These are phyloP conservation scores for Lentinula boryana DNA, from an alignment of 768 basidiomycete genomes.

Conservation along the genomic window DNA sequence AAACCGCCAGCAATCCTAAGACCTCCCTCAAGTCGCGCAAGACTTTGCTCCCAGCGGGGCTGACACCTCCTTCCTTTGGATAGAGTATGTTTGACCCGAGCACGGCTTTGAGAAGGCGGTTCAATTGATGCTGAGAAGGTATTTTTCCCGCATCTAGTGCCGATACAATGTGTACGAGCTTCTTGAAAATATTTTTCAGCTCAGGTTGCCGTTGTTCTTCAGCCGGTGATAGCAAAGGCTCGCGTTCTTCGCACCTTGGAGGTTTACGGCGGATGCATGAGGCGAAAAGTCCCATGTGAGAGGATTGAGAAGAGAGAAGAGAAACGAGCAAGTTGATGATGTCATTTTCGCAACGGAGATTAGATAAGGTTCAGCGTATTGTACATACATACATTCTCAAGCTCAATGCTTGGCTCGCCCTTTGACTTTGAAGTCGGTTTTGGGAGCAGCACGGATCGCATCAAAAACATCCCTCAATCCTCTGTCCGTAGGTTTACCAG, in stretches of 20 bases:
- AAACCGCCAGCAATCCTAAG: background rate
- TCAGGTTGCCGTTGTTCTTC: background rate
- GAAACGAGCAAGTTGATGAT: background rate
- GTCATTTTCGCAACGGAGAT: background rate
- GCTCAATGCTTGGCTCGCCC: background rate
- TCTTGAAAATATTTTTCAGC: background rate
- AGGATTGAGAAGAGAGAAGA: background rate
- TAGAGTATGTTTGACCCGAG: background rate
- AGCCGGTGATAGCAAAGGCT: background rate
- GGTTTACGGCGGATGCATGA: background rate
- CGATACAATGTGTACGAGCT: background rate
- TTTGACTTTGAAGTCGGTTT: background rate
- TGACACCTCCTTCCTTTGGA: background rate
- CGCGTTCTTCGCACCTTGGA: background rate
- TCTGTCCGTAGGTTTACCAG: background rate
- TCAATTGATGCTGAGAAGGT: background rate
- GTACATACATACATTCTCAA: no score
- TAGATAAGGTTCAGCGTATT: no score
- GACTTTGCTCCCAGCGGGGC: background rate
- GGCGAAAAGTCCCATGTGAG: background rate
- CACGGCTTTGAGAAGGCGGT: background rate
- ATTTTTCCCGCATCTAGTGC: background rate
- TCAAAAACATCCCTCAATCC: constrained; percentile 1
- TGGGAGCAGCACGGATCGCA: constrained; percentile 2
- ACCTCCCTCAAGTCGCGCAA: background rate